Evolutionary conservation across 495 filamentous ascomycete genomes (phyloP), one percentile per base, ranked within the genome.

Genomic region (Arthonia radiata): DNA sequence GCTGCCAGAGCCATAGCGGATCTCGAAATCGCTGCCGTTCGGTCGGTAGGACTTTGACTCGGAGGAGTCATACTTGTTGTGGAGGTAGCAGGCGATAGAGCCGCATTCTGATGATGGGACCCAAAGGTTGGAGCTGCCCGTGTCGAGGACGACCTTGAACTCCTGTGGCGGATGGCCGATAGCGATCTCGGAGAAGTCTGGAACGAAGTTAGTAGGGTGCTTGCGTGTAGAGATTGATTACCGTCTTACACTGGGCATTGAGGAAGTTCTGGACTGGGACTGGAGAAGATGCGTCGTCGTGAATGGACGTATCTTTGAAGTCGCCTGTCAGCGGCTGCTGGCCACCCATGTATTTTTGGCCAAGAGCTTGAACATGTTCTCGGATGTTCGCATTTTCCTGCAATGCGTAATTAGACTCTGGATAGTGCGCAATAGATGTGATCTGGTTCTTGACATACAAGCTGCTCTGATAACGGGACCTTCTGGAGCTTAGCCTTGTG

Each of bases 91-190:
- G 33, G 89, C 89, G 40, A 99, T 99, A 28, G 83, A 93, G 41
- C 67, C 73, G 49, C 89, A 99, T 37, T 78, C 58, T 9, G 59
- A 56, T 2, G 81, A 92, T 3, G 89, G 89, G 28, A 99, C 89
- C 89, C 89, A 99, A 29, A 99, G 62, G 57, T 99, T 99, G 36
- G 89, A 99, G 59, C 82, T 93, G 35, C 89, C 89, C 15, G 89
- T 99, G 46, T 99, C 89, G 30, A 99, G 69, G 33, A 99, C 73
- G 34, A 99, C 89, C 60, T 99, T 99, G 67, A 99, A 99, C 28
- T 53, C 54, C 53, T 99, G 89, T 15, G 86, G 68, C 25, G 89
- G 89, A 14, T 70, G 82, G 39, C 89, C 89, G 41, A 99, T 64
- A 32, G 68, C 57, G 47, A 99, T 90, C 43, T 91, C 79, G 31